Evolutionary conservation across 768 basidiomycete species (phyloP).

Genomic region (Boletellus ananiceps): DNA sequence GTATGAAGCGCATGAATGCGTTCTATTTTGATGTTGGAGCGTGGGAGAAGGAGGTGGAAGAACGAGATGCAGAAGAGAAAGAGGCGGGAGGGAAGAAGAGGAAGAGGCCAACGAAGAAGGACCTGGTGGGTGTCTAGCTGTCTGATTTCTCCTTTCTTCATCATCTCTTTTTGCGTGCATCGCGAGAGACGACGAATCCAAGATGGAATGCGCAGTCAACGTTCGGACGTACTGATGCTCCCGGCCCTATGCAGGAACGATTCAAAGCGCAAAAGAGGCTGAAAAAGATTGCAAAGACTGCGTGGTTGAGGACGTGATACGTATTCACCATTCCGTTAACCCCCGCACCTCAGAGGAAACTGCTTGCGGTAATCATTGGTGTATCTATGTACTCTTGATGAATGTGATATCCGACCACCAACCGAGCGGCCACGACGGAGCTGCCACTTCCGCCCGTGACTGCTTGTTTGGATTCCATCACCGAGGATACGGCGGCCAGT

Average conservation of each 20-base stretch:
- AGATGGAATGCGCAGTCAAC: conserved; percentile 15
- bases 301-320: conserved; percentile 66
- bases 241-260: conserved; percentile 51
- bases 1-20: conserved; percentile 75
- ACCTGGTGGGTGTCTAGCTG: conserved; percentile 53
- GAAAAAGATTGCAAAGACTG: conserved; percentile 86
- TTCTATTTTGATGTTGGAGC: conserved; percentile 82
- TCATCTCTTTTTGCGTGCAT: conserved; percentile 16
- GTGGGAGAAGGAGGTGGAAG: conserved; percentile 71
- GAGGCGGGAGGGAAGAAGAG: conserved; percentile 64
- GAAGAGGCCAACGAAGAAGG: conserved; percentile 77
- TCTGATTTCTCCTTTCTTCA: conserved; percentile 12
- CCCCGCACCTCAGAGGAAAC: not conserved
- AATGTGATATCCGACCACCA: not conserved
- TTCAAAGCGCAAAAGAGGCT: conserved; percentile 77
- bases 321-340: not conserved
- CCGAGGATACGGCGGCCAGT: no score
- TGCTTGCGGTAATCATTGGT: not conserved
- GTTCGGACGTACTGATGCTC: conserved; percentile 25
- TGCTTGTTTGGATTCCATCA: no score
- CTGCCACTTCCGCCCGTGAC: no score
- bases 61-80: conserved; percentile 41
- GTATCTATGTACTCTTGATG: not conserved
- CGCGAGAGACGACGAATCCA: conserved; percentile 18
- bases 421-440: no score